Percentiles rank a stretch among this genome's conserved stretches.
phyloP scores from a whole-genome alignment of 2,329 filamentous ascomycete species.

The Colletotrichum trifolii region DNA sequence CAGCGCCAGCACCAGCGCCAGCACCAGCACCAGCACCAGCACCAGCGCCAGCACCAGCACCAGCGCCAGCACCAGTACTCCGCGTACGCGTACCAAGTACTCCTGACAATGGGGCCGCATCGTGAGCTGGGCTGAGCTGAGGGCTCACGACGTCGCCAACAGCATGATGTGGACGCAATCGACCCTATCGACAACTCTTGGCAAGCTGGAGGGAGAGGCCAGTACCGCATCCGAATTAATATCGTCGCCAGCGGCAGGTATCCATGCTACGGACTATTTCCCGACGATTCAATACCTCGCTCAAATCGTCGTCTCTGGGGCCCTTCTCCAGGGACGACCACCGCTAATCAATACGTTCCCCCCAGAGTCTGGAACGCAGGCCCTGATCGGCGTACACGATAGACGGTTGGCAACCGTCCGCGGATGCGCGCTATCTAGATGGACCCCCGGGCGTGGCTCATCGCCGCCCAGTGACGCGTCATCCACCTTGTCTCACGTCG shows the following conservation, averaged over 20 bases:
- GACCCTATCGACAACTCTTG: constrained; percentile 6
- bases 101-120: neutral
- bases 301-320: neutral
- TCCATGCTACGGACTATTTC: constrained; percentile 8
- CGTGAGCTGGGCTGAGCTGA: neutral
- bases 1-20: constrained; percentile 4
- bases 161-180: neutral
- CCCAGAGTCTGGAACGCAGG: constrained; percentile 28
- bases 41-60: too few species aligned
- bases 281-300: constrained; percentile 9
- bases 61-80: constrained; percentile 1
- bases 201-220: neutral
- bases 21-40: too few species aligned
- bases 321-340: constrained; percentile 1
- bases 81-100: neutral
- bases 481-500: constrained; percentile 36
- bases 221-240: neutral
- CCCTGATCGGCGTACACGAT: constrained; percentile 27
- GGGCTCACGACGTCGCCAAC: neutral
- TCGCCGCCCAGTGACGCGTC: constrained; percentile 36
- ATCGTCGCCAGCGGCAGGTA: constrained; percentile 15
- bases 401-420: neutral
- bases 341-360: neutral
- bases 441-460: constrained; percentile 27
- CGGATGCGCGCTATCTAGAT: neutral